Evolutionary conservation across 352 stramenopile genomes (phyloP), one percentile per base, ranked within the genome.

Genomic region (Ophiocytium majus): DNA sequence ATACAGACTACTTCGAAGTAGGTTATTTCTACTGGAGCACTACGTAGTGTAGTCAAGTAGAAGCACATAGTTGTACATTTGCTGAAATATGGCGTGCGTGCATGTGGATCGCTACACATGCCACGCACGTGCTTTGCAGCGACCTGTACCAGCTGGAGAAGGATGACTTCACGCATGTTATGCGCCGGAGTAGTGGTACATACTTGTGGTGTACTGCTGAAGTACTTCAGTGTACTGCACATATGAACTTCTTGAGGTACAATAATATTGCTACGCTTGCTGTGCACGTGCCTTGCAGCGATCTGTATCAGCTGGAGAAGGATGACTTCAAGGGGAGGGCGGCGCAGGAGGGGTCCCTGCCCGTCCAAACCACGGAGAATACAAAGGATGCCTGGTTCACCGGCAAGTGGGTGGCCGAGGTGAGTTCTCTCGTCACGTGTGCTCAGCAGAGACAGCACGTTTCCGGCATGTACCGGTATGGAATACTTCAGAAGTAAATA

Each of bases 361-460:
- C 83, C 50, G 83, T 87, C n/a, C 83, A 84, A 50, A 86, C 17
- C 71, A 80, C 75, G 19, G 83, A 84, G 63, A 87, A 87, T 32
- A 87, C 83, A 0, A 64, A 57, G 19, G 80, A 87, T 37, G 83
- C 79, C 33, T 84, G 79, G 83, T 87, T 84, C 80, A 85, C 63
- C 36, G 79, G 79, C 5, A 87, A 87, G 83, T 87, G 79, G 79
- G 83, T 87, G 0, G 83, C 83, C 36, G 83, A 87, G 63, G 83
- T 83, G n/a, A n/a, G n/a, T n/a, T n/a, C n/a, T n/a, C n/a, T n/a
- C n/a, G n/a, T n/a, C n/a, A n/a, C n/a, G n/a, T n/a, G n/a, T n/a
- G n/a, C n/a, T n/a, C n/a, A n/a, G n/a, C n/a, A n/a, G n/a, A n/a
- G n/a, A n/a, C n/a, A n/a, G n/a, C n/a, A n/a, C n/a, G n/a, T n/a